These are phyloP conservation scores for Delphinella strobiligena DNA, from an alignment of 2,329 filamentous ascomycete species.

Conservation along the genomic window DNA sequence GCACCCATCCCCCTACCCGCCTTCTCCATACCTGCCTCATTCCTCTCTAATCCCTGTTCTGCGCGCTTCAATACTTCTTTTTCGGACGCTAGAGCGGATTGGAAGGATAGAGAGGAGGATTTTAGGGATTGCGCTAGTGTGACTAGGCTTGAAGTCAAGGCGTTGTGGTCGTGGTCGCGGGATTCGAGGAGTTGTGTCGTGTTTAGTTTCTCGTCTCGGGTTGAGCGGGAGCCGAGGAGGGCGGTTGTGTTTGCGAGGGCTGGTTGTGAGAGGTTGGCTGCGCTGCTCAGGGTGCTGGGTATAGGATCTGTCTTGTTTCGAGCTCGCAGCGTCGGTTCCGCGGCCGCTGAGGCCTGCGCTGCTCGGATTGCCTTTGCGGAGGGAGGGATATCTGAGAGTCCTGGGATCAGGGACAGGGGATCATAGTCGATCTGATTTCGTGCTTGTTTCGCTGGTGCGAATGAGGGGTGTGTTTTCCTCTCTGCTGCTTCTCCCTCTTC, in stretches of 20 bases:
- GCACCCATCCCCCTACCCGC: slow-evolving; percentile 67
- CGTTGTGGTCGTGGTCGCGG: slow-evolving; percentile 72
- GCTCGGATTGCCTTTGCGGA: too few species aligned
- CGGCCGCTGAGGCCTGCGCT: slow-evolving; percentile 4
- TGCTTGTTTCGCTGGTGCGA: slow-evolving; percentile 26
- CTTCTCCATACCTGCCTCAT: slow-evolving; percentile 61
- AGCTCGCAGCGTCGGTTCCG: slow-evolving; percentile 1
- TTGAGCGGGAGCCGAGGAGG: slow-evolving; percentile 23
- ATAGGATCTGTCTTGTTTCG: slow-evolving; percentile 4
- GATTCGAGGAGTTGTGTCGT: slow-evolving; percentile 61
- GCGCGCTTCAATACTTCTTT: slow-evolving; percentile 62
- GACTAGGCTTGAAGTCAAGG: slow-evolving; percentile 69
- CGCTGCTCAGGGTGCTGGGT: too few species aligned
- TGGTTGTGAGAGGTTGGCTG: slow-evolving; percentile 14
- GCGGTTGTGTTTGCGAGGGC: slow-evolving; percentile 22
- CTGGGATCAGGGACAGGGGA: background rate
- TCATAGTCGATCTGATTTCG: slow-evolving; percentile 23
- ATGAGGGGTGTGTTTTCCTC: too few species aligned
- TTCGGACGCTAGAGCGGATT: slow-evolving; percentile 58
- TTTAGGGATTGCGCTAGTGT: slow-evolving; percentile 69
- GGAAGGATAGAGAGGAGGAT: slow-evolving; percentile 59
- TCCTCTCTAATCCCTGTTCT: slow-evolving; percentile 64
- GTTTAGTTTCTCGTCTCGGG: slow-evolving; percentile 10
- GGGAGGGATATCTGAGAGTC: slow-evolving; percentile 13
- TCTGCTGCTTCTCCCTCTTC: slow-evolving; percentile 29